phyloP scores from a whole-genome alignment of 2,329 filamentous ascomycete genomes.

The Fusarium buharicum region DNA sequence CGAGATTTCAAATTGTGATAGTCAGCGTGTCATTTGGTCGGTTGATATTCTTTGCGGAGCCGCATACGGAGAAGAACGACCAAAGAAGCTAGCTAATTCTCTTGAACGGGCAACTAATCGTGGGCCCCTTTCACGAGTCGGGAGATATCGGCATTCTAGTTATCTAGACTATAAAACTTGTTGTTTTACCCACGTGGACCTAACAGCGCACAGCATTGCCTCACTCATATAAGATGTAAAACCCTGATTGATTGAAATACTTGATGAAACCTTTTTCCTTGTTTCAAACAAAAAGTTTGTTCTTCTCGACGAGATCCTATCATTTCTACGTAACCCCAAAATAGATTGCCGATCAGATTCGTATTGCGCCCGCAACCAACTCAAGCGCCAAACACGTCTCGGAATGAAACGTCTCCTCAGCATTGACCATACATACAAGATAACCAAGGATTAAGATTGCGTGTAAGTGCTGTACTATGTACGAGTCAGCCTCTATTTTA shows the following conservation, averaged over 20 bases:
- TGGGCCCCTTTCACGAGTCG: neutral
- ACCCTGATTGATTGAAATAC: neutral
- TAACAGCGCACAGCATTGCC: neutral
- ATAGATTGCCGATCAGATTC: no score
- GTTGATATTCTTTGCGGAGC: constrained; percentile 8
- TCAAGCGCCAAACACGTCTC: no score
- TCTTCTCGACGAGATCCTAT: no score
- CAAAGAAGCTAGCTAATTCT: constrained; percentile 3
- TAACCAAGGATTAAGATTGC: no score
- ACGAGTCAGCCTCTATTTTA: neutral
- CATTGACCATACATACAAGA: no score
- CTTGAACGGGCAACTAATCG: neutral
- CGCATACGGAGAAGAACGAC: constrained; percentile 14
- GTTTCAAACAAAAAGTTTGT: no score
- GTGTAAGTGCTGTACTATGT: neutral
- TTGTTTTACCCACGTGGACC: neutral
- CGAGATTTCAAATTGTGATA: neutral
- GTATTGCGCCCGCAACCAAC: no score
- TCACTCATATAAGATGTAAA: neutral
- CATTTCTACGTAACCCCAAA: no score
- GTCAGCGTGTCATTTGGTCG: constrained; percentile 5
- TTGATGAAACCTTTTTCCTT: no score
- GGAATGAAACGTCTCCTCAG: no score
- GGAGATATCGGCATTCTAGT: constrained; percentile 13
- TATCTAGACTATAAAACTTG: neutral